Base-by-base conservation (phyloP, 2,329 filamentous ascomycete genomes). In the Aspergillus fischeri region DNA sequence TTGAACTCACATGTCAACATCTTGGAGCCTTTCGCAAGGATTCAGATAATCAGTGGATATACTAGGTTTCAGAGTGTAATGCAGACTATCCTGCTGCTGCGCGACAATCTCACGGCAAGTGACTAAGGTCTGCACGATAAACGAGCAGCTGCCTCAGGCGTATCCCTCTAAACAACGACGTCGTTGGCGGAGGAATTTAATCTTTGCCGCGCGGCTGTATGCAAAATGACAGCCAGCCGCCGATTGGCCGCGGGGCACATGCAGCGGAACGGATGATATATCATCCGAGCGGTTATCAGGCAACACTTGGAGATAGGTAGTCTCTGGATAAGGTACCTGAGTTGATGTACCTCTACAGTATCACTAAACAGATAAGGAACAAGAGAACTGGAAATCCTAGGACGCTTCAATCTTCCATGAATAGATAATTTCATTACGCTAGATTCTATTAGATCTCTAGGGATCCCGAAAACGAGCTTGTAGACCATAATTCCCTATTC, bases 1-100 rank as follows among this genome's bases (percentile, higher is more conserved):
- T 11, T 27, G 7, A 41, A 65, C 73, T 58, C 60, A 74, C 74
- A 76, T 27, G 73, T 75, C 55, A 75, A 68, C 58, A 47, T 47
- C 10, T 27, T 47, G 42, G 17, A 44, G 20, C 4, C 42, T 45
- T 24, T 10, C 42, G 20, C 32, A 8, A 38, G 32, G 32, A 38
- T 17, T 17, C 14, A 7, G 6, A 7, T 14, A 7, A 38, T 38
- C 14, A 3, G 14, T 38, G 17, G 14, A 17, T 38, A 17, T 38
- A 35, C 32, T 17, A 17, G 3, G 32, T 38, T 17, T 17, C 14
- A 38, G 32, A 17, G 5, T 17, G 32, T 38, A 38, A 38, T 38
- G 32, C 11, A 47, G 5, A 14, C 25, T 24, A 4, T 14, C 20
- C 24, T 27, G 49, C 53, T 57, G 51, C 53, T 54, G 29, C 32